Percentiles rank a stretch among this genome's conserved stretches.
phyloP scores from a whole-genome alignment of 1,139 yeast species.

The Spencermartinsiella ligniputridi region DNA sequence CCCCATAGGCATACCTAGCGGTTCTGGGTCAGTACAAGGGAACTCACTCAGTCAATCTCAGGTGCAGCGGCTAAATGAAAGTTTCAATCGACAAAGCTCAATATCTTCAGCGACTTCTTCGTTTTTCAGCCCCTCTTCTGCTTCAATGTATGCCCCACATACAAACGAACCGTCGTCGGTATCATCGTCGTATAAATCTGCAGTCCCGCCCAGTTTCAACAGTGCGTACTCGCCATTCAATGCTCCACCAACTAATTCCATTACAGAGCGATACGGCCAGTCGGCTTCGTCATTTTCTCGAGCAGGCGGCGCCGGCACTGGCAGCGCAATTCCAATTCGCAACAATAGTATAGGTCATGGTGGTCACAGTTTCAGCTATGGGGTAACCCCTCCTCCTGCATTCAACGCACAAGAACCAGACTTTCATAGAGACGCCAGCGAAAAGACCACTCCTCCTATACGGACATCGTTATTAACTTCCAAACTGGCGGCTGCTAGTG shows the following conservation, averaged over 20 bases:
- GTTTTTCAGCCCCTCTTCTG: conserved; percentile 27
- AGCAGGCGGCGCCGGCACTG: not conserved
- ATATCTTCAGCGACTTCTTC: conserved; percentile 21
- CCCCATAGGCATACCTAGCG: conserved; percentile 10
- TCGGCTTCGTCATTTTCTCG: not conserved
- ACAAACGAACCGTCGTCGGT: conserved; percentile 31
- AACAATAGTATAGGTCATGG: not conserved
- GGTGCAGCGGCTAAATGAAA: not conserved
- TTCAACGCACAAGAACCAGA: not conserved
- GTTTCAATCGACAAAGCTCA: conserved; percentile 6
- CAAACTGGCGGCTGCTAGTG: conserved; percentile 24
- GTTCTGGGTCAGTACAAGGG: conserved; percentile 1
- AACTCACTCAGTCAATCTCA: conserved; percentile 1
- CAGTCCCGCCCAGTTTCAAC: conserved; percentile 12
- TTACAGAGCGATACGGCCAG: not conserved
- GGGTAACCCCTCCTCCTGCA: not conserved
- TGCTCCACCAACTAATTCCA: not conserved
- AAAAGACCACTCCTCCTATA: conserved; percentile 10
- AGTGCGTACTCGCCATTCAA: conserved; percentile 2
- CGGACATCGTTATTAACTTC: conserved; percentile 31
- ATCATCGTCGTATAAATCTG: conserved; percentile 29
- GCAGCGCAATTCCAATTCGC: not conserved
- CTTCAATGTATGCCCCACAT: conserved; percentile 27
- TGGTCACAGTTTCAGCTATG: not conserved
- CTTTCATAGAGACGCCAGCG: not conserved